Evolutionary conservation across 495 filamentous ascomycete genomes (phyloP), one percentile per base, ranked within the genome.

Genomic region (Aspergillus indologenus): DNA sequence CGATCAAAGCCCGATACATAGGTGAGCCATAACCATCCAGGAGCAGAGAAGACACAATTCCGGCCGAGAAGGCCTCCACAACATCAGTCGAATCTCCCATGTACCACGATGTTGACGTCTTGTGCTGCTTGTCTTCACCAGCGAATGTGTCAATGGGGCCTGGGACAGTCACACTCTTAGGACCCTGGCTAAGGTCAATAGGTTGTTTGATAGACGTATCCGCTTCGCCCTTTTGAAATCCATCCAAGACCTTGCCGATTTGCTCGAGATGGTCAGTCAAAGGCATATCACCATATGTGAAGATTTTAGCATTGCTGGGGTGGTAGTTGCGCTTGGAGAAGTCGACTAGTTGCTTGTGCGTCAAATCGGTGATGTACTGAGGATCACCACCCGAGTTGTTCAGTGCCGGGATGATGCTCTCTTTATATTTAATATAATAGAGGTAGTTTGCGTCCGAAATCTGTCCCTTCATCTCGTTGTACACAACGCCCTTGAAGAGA

Each of bases 381-480:
- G 94, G 94, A 69, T 98, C 94, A 20, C 94, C 94, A 23, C 95
- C 94, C 3, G 92, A 96, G 75, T 98, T 96, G 73, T 98, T 88
- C 62, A 98, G 87, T 15, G 87, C 84, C 0, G 94, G 94, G 67
- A 94, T 91, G 20, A 98, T 90, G 71, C 93, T 91, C 61, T 98
- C 91, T 68, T 94, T 90, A 68, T 95, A 98, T 53, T 85, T 79
- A 59, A 96, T 94, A 64, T 96, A 97, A 75, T 88, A 98, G 3
- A 98, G 80, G 71, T 98, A 98, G 65, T 90, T 90, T 15, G 94
- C 90, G 71, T 98, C 94, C 8, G 94, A 98, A 85, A 98, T 96
- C 68, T 96, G 91, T 0, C 94, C 94, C 74, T 98, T 98, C 94
- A 98, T 98, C 75, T 98, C 94, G 67, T 98, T 98, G 73, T 98